Evolutionary conservation across 2,329 filamentous ascomycete genomes (phyloP).

Genomic region (Alternaria arborescens): DNA sequence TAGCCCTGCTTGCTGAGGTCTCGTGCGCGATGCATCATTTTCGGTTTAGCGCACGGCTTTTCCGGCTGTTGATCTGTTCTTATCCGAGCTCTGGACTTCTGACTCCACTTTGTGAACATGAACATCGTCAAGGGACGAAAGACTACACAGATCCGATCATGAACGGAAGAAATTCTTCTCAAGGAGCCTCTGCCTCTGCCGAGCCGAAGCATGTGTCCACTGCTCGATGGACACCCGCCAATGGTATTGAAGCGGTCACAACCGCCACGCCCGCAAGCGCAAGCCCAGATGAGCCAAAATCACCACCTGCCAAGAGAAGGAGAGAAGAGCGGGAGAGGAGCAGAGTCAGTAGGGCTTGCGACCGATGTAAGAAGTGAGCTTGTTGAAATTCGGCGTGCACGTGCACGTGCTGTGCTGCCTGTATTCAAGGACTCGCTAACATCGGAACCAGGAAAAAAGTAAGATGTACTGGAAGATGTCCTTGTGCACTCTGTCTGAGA

Average conservation of each 20-base stretch:
- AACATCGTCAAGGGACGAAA: neutral
- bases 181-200: neutral
- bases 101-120: constrained; percentile 13
- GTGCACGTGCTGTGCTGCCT: constrained; percentile 10
- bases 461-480: constrained; percentile 48
- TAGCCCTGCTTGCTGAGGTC: neutral
- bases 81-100: constrained; percentile 13
- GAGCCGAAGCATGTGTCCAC: constrained; percentile 14
- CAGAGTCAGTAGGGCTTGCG: constrained; percentile 59
- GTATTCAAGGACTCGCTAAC: constrained; percentile 19
- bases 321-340: constrained; percentile 50
- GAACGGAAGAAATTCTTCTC: constrained; percentile 4
- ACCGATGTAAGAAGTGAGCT: constrained; percentile 59
- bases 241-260: constrained; percentile 23
- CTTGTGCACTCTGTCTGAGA: constrained; percentile 45
- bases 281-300: constrained; percentile 33
- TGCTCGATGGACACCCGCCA: constrained; percentile 24
- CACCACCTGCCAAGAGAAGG: constrained; percentile 42
- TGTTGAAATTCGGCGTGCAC: constrained; percentile 8
- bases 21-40: constrained; percentile 5
- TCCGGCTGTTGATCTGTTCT: constrained; percentile 15
- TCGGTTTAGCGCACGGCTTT: constrained; percentile 16
- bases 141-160: constrained; percentile 1
- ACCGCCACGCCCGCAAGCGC: constrained; percentile 17
- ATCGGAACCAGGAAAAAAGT: constrained; percentile 45